Evolutionary conservation across 352 stramenopile genomes (phyloP).

Genomic region (Elongisporangium prolatum): DNA sequence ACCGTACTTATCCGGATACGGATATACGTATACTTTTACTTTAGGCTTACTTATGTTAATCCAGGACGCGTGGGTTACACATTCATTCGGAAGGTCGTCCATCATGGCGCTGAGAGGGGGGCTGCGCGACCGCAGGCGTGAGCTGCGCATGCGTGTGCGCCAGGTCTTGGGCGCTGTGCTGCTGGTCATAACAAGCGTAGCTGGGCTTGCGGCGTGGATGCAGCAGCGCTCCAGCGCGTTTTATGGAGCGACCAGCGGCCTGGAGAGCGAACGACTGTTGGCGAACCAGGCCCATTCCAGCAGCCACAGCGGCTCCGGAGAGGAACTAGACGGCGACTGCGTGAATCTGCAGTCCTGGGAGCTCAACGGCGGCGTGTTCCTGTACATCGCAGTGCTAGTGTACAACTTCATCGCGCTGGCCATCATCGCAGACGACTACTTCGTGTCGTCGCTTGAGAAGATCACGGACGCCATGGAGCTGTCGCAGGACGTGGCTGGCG

Average conservation of each 20-base stretch:
- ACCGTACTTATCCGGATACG: no score
- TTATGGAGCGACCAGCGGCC: neutral
- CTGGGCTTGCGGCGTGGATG: slow-evolving; percentile 13
- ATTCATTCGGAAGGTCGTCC: neutral
- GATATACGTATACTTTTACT: neutral
- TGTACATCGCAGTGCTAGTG: slow-evolving; percentile 59
- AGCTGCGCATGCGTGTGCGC: slow-evolving; percentile 8
- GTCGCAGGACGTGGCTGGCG: slow-evolving; percentile 72
- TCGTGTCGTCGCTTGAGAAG: slow-evolving; percentile 73
- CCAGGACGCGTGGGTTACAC: neutral
- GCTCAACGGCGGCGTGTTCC: slow-evolving; percentile 42
- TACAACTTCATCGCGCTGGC: slow-evolving; percentile 84
- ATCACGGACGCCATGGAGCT: slow-evolving; percentile 60
- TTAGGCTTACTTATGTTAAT: neutral
- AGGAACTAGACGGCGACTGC: slow-evolving; percentile 23
- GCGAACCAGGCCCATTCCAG: neutral
- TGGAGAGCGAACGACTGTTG: neutral
- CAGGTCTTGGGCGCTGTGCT: slow-evolving; percentile 19
- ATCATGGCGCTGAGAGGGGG: neutral
- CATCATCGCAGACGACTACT: slow-evolving; percentile 89
- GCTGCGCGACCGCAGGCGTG: neutral
- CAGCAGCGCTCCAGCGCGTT: slow-evolving; percentile 6
- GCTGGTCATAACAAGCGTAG: slow-evolving; percentile 14
- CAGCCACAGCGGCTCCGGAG: neutral
- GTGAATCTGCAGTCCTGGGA: slow-evolving; percentile 38